Evolutionary conservation across 192 early-diverging fungal species (phyloP).

Genomic region (Coemansia sp.): DNA sequence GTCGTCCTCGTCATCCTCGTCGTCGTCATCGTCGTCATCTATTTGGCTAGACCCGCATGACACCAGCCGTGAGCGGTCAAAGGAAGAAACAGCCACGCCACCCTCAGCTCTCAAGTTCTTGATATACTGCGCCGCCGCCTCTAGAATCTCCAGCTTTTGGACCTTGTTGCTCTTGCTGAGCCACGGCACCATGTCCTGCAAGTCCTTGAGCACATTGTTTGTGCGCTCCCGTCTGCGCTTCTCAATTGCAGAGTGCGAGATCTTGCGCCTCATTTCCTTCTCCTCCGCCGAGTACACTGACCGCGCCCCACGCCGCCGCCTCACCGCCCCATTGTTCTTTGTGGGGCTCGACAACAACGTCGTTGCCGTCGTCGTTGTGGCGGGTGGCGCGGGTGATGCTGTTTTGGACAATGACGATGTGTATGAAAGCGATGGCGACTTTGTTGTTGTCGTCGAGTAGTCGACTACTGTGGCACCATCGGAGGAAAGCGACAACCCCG

Average conservation of each 20-base stretch:
- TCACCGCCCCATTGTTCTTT: no score
- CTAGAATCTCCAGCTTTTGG: slow-evolving; percentile 33
- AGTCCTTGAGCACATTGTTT: slow-evolving; percentile 75
- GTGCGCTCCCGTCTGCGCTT: slow-evolving; percentile 77
- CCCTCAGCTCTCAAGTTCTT: slow-evolving; percentile 15
- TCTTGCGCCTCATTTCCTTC: slow-evolving; percentile 69
- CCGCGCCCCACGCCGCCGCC: slow-evolving; percentile 26
- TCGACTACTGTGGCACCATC: slow-evolving; percentile 15
- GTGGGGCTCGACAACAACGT: not conserved
- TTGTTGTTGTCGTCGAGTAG: slow-evolving; percentile 1
- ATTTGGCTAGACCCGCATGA: slow-evolving; percentile 3
- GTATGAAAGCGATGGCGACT: slow-evolving; percentile 24
- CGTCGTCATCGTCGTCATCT: slow-evolving; percentile 10
- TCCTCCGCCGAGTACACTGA: slow-evolving; percentile 38
- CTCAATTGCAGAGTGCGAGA: slow-evolving; percentile 82
- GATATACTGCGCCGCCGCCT: slow-evolving; percentile 31
- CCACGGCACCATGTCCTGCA: slow-evolving; percentile 70
- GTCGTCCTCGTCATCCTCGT: no score
- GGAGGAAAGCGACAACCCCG: slow-evolving; percentile 10
- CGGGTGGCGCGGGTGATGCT: slow-evolving; percentile 26
- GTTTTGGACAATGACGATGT: slow-evolving; percentile 22
- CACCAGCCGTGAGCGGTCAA: not conserved
- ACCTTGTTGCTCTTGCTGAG: slow-evolving; percentile 33
- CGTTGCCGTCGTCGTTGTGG: not conserved
- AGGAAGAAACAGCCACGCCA: not conserved